Base-by-base conservation (phyloP, 2,329 filamentous ascomycete genomes). In the Venturia nashicola region DNA sequence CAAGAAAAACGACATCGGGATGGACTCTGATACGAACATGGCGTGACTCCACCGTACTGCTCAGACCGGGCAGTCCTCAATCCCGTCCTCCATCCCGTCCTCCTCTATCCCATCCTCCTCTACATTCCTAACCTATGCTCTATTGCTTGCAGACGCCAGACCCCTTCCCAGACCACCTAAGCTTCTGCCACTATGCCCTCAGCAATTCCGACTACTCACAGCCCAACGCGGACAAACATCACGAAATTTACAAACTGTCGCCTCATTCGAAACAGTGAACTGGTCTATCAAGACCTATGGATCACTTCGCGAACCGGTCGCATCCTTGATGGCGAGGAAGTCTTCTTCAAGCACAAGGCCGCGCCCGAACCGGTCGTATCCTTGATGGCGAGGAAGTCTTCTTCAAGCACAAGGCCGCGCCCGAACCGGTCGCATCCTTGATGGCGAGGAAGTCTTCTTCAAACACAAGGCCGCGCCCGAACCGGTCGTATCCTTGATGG, bases 241-340 rank as follows among this genome's bases (percentile, higher is more conserved):
- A 91, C 89, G 72, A 94, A 93, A 73, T 89, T 96, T 74, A 94
- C 90, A 71, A 96, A 96, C 77, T 96, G 91, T 73, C 86, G 88
- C 61, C 78, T 96, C 34, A 80, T 93, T 65, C 86, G 84, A 70
- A 85, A 84, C 68, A 81, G 87, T 67, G 71, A 79, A 23, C 80
- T 96, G 34, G 82, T 95, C 55, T 76, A 84, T 55, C 86, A 89
- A 67, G 92, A 96, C 71, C 82, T 96, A n/a, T 96, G 91, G 91
- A 86, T 96, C 66, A 91, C 89, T 74, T 89, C 90, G 0, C 72
- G 81, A 18, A 90, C 87, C 1, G 92, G 92, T 68, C 92, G 90
- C 74, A 90, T 96, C 70, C 79, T 96, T 59, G 82, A 86, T 68
- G 90, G 82, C 64, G 83, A 86, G 71, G 78, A 84, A 67, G 79